Percentiles rank a stretch among this genome's conserved stretches.
phyloP scores from a whole-genome alignment of 805 yeast genomes.

The Candida gorgasii region DNA sequence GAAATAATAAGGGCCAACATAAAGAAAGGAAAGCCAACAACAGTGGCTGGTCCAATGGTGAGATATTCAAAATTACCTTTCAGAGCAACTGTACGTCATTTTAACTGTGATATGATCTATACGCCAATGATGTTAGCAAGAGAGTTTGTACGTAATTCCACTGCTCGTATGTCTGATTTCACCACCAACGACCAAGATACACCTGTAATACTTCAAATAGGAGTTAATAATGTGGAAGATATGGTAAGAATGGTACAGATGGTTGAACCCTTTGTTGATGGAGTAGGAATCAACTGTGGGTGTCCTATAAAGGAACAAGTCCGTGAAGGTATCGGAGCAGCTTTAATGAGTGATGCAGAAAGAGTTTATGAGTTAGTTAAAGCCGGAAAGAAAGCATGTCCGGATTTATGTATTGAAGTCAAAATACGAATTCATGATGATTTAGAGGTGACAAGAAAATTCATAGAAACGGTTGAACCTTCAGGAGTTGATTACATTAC shows the following conservation, averaged over 20 bases:
- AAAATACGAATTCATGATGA: conserved; percentile 88
- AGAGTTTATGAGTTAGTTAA: conserved; percentile 79
- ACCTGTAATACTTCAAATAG: conserved; percentile 85
- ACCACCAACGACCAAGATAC: conserved; percentile 72
- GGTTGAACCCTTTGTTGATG: conserved; percentile 91
- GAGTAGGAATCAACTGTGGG: conserved; percentile 93
- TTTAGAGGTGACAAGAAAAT: conserved; percentile 65
- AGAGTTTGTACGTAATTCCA: conserved; percentile 83
- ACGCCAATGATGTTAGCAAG: conserved; percentile 96
- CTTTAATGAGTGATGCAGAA: conserved; percentile 82
- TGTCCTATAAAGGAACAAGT: conserved; percentile 96
- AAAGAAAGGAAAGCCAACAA: conserved; percentile 33
- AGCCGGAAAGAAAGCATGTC: conserved; percentile 76
- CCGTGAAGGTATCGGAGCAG: conserved; percentile 96
- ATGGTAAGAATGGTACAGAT: conserved; percentile 79
- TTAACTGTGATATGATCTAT: conserved; percentile 78
- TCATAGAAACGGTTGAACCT: conserved; percentile 71
- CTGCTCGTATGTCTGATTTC: conserved; percentile 83
- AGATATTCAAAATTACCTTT: conserved; percentile 93
- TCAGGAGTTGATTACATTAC: conserved; percentile 95
- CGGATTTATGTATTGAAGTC: conserved; percentile 81
- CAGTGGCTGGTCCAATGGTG: conserved; percentile 88
- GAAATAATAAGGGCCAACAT: conserved; percentile 30
- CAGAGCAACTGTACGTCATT: conserved; percentile 70
- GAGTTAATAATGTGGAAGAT: conserved; percentile 82